Base-by-base conservation (phyloP, 305 asterid genomes). In the Petunia hybrid region DNA sequence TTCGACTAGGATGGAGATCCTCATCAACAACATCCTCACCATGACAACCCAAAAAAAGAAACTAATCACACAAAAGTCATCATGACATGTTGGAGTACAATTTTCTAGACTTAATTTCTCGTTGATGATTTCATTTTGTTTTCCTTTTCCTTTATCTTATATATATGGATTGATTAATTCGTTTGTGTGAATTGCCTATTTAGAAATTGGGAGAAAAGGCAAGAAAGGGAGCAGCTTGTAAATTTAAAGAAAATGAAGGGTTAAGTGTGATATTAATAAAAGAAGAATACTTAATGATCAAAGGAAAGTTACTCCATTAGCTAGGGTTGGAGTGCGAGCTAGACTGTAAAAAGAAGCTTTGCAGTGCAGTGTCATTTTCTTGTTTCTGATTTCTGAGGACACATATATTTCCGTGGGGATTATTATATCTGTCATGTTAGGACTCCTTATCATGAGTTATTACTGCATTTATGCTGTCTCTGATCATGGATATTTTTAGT, bases 301-400 rank as follows among this genome's bases (percentile, higher is more conserved):
- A 76, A 75, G 8, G 53, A 45, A 66, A 83, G 60, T 70, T 61
- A 76, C 60, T 67, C 35, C 22, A 35, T 66, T 71, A 73, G 85
- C 85, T 82, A 86, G 90, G 89, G 88, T 83, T 83, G 86, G 80
- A 85, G 66, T 84, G 79, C 53, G 80, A 87, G 75, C 84, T 64
- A 79, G 46, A 69, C 79, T 42, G 70, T 80, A 77, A 86, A 83
- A 82, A 84, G 73, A 74, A 71, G 82, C 80, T 69, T 80, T 80
- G 91, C 96, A 89, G 91, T 90, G 96, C 91, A 83, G 79, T 83
- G 96, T 90, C 96, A 82, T 87, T 91, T 89, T 90, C 94, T 57
- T 51, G 79, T 22, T 84, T 83, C 88, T 81, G 88, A 89, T 78
- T 83, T 85, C 84, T 82, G 89, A 86, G 87, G 68, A 46, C 80